Evolutionary conservation across 2,329 filamentous ascomycete genomes (phyloP).

Genomic region (Neospermospora avenae): DNA sequence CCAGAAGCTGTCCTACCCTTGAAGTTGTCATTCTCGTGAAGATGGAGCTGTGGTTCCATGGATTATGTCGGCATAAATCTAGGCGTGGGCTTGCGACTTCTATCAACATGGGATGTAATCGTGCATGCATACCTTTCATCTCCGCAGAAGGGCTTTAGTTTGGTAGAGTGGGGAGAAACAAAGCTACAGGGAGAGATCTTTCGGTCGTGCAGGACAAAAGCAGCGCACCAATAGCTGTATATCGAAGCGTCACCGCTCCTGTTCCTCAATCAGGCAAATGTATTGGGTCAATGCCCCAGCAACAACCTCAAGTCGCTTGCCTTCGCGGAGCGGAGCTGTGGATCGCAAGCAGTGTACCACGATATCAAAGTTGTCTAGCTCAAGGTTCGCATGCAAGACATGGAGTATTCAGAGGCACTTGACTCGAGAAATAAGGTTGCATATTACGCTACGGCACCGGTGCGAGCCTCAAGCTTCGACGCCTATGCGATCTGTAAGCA

Average conservation of each 20-base stretch:
- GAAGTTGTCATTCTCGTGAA: background rate
- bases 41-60: background rate
- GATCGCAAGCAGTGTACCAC: background rate
- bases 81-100: background rate
- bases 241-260: background rate
- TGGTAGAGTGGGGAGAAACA: background rate
- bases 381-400: background rate
- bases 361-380: background rate
- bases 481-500: background rate
- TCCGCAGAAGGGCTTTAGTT: background rate
- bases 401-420: background rate
- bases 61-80: background rate
- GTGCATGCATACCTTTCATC: slow-evolving; percentile 8
- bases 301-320: background rate
- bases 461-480: background rate
- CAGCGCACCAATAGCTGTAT: background rate
- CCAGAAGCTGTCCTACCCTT: background rate
- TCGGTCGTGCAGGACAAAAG: background rate
- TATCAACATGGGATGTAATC: slow-evolving; percentile 6
- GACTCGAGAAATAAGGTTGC: slow-evolving; percentile 2
- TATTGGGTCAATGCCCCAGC: background rate
- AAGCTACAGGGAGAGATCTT: background rate
- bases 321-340: background rate
- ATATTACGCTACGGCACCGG: background rate
- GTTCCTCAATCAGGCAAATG: background rate